Evolutionary conservation across 2,329 filamentous ascomycete genomes (phyloP).

Genomic region (Xylaria hypoxylon): DNA sequence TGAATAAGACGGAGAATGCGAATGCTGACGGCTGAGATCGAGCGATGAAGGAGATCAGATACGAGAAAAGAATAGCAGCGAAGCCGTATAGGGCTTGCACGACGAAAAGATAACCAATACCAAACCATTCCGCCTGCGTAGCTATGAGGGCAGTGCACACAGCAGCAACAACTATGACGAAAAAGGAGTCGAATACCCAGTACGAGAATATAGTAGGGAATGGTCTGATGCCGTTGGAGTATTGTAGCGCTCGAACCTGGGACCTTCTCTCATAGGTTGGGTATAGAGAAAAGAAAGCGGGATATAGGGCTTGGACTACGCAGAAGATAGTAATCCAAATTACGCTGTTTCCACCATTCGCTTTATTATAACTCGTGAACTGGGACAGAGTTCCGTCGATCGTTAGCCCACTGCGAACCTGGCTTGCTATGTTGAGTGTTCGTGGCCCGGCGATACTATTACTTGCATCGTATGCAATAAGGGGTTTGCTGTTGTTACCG

Average conservation of each 20-base stretch:
- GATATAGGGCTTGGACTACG: constrained; percentile 67
- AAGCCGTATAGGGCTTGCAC: constrained; percentile 73
- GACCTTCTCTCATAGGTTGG: constrained; percentile 71
- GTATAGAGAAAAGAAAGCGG: constrained; percentile 75
- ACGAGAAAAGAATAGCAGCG: constrained; percentile 68
- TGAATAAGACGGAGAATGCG: constrained; percentile 59
- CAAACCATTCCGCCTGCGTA: constrained; percentile 65
- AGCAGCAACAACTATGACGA: constrained; percentile 59
- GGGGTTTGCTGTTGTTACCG: not conserved
- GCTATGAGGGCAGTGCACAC: constrained; percentile 67
- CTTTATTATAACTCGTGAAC: constrained; percentile 37
- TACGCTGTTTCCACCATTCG: constrained; percentile 40
- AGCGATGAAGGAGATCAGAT: constrained; percentile 71
- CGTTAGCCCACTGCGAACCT: not conserved
- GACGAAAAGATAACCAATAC: constrained; percentile 70
- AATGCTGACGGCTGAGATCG: constrained; percentile 74
- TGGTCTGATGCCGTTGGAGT: constrained; percentile 74
- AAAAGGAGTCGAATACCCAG: constrained; percentile 70
- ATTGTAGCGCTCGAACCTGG: constrained; percentile 73
- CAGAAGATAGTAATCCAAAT: constrained; percentile 46
- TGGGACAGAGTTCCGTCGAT: constrained; percentile 34
- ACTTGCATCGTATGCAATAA: not conserved
- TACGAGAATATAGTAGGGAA: constrained; percentile 74
- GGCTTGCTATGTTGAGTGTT: not conserved
- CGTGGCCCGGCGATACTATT: not conserved